Evolutionary conservation across 2,329 filamentous ascomycete species (phyloP).

Genomic region (Epichloe amarillans): DNA sequence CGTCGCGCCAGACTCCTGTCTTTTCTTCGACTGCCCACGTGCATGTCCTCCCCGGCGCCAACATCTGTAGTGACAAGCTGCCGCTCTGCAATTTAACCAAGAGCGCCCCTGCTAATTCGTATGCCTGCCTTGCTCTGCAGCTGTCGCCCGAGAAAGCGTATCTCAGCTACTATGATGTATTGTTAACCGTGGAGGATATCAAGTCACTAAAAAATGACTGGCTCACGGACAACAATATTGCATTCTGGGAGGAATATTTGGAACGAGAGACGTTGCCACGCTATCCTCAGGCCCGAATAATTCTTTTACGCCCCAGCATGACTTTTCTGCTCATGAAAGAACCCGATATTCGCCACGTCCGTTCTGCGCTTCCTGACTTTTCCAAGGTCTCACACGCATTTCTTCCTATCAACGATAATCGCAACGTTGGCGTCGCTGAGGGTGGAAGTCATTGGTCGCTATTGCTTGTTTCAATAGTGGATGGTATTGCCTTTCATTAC

Average conservation of each 20-base stretch:
- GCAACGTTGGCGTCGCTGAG: conserved; percentile 64
- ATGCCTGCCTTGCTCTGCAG: conserved; percentile 26
- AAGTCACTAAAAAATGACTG: conserved; percentile 86
- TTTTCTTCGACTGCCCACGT: background rate
- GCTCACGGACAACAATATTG: conserved; percentile 94
- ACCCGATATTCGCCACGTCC: conserved; percentile 38
- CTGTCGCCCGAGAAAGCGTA: conserved; percentile 25
- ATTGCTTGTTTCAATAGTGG: conserved; percentile 75
- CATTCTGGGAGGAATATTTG: conserved; percentile 96
- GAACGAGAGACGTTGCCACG: conserved; percentile 75
- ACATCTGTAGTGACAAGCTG: too few species aligned
- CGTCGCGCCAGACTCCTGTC: background rate
- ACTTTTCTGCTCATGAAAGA: conserved; percentile 79
- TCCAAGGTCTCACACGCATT: conserved; percentile 78
- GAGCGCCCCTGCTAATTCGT: background rate
- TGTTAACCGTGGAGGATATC: conserved; percentile 72
- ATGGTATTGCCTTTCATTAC: conserved; percentile 92
- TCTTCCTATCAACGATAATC: conserved; percentile 84
- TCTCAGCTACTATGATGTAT: conserved; percentile 29
- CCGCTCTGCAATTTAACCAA: background rate
- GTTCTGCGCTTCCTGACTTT: conserved; percentile 70
- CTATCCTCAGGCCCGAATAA: conserved; percentile 73
- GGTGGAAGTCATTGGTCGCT: conserved; percentile 92
- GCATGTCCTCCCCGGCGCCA: too few species aligned
- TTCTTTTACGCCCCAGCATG: conserved; percentile 86